These are phyloP conservation scores for Plasmodium relictum DNA, from an alignment of 169 alveolate genomes.

Conservation along the genomic window DNA sequence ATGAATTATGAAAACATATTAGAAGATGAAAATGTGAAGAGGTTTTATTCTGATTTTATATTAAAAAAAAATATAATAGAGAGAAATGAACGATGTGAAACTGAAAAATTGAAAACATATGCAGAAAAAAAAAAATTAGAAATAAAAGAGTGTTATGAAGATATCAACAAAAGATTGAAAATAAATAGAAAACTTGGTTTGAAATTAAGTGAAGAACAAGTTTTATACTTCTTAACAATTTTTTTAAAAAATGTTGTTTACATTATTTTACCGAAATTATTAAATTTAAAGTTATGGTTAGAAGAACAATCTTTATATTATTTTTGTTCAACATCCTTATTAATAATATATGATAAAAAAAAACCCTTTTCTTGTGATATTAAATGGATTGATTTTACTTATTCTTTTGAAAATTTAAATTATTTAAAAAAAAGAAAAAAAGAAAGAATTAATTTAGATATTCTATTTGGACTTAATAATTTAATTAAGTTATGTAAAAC, in stretches of 20 bases:
- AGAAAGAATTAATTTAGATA: slow-evolving; percentile 20
- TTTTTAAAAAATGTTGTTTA: slow-evolving; percentile 48
- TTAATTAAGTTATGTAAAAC: slow-evolving; percentile 70
- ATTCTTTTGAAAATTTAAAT: slow-evolving; percentile 18
- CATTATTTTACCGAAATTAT: slow-evolving; percentile 40
- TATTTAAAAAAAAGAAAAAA: background rate
- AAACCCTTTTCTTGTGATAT: slow-evolving; percentile 55
- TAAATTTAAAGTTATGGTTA: slow-evolving; percentile 60
- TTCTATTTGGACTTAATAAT: slow-evolving; percentile 56
- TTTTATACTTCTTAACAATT: slow-evolving; percentile 21
- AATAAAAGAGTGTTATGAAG: slow-evolving; percentile 53
- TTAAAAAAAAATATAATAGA: background rate
- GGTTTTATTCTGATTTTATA: slow-evolving; percentile 6
- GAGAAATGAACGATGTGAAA: background rate
- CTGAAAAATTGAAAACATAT: background rate
- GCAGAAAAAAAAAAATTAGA: background rate
- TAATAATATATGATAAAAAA: slow-evolving; percentile 58
- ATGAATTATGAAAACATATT: slow-evolving; percentile 14
- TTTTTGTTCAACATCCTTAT: slow-evolving; percentile 67
- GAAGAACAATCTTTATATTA: slow-evolving; percentile 46
- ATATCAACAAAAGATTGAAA: slow-evolving; percentile 12
- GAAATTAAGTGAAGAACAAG: slow-evolving; percentile 49
- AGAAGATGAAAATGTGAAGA: slow-evolving; percentile 10
- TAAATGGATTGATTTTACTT: slow-evolving; percentile 74
- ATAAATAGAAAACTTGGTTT: slow-evolving; percentile 55